Evolutionary conservation across 1,284 basidiomycete species (phyloP), one percentile per base, ranked within the genome.

Genomic region (Ustilago esculenta): DNA sequence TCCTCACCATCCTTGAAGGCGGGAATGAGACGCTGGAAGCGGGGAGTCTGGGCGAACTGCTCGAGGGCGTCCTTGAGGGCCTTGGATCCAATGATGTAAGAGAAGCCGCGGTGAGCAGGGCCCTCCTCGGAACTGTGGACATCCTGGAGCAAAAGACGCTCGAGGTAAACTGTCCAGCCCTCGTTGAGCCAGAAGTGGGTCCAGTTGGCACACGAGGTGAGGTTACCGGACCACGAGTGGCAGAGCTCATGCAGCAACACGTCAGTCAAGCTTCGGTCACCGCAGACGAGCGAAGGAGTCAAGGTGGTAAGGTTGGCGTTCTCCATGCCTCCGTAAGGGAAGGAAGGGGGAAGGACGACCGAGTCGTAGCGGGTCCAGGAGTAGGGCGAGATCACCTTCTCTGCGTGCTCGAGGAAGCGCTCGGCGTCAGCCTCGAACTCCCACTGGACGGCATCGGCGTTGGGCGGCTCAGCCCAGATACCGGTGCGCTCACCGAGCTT

Each of bases 161-260:
- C 95, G 44, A 92, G 89, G 80, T 94, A 97, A 1, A 92, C 94
- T 29, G 94, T 96, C 90, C 92, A 96, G 30, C 92, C 85, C 80
- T 85, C 76, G 57, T 83, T 82, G 32, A 82, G 73, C 82, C 76
- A 81, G 59, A 82, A 80, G 33, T 73, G 73, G 53, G 63, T 70
- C 80, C 80, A 81, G 55, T 79, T 75, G 44, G 76, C 76, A 37
- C 77, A 81, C 21, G 75, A 77, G 10, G 75, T 81, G 14, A 80
- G 45, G 53, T 81, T 81, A 8, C 80, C 80, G 21, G 64, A 69
- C 80, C 80, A 81, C 20, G 68, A 73, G 46, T 81, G 80, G 60
- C 72, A 75, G 56, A 83, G 41, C 71, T 78, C 70, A 73, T 82
- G 69, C 42, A 73, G 88, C 89, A 73, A 87, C 83, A 82, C 54